A percentile compares a stretch with the other conserved stretches of the same genome.
Evolutionary conservation across 805 yeast species (phyloP).

Genomic region (Candida ponderosae): DNA sequence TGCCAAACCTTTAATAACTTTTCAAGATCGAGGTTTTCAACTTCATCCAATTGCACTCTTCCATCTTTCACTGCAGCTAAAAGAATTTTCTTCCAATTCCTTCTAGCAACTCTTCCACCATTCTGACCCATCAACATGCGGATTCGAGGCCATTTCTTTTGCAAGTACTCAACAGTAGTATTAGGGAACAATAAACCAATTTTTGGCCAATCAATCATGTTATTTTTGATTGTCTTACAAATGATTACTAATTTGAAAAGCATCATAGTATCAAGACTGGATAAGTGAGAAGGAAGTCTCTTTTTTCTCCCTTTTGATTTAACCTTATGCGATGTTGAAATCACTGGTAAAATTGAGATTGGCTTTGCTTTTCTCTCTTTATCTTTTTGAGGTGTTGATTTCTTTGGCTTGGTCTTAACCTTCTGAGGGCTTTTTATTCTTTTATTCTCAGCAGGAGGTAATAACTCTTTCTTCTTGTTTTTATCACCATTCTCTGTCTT

Average conservation of each 20-base stretch:
- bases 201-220: slow-evolving; percentile 55
- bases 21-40: slow-evolving; percentile 41
- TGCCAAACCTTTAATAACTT: slow-evolving; percentile 61
- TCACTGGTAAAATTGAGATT: no score
- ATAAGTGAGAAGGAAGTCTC: slow-evolving; percentile 12
- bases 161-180: slow-evolving; percentile 35
- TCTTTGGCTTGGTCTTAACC: neutral
- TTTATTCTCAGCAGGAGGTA: no score
- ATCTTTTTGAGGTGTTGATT: neutral
- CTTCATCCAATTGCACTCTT: slow-evolving; percentile 37
- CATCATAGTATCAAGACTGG: slow-evolving; percentile 9
- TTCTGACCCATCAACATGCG: slow-evolving; percentile 52
- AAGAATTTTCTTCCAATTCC: slow-evolving; percentile 62
- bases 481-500: neutral
- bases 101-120: slow-evolving; percentile 45
- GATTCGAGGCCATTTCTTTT: slow-evolving; percentile 64
- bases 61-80: slow-evolving; percentile 52
- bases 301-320: slow-evolving; percentile 2
- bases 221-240: slow-evolving; percentile 50
- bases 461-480: no score
- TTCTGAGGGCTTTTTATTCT: neutral
- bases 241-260: slow-evolving; percentile 62
- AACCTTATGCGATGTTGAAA: neutral
- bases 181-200: slow-evolving; percentile 44
- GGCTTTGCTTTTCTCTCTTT: neutral